Conservation (phyloP, 1,284 basidiomycete genomes). For the Papiliotrema nemorosa region DNA sequence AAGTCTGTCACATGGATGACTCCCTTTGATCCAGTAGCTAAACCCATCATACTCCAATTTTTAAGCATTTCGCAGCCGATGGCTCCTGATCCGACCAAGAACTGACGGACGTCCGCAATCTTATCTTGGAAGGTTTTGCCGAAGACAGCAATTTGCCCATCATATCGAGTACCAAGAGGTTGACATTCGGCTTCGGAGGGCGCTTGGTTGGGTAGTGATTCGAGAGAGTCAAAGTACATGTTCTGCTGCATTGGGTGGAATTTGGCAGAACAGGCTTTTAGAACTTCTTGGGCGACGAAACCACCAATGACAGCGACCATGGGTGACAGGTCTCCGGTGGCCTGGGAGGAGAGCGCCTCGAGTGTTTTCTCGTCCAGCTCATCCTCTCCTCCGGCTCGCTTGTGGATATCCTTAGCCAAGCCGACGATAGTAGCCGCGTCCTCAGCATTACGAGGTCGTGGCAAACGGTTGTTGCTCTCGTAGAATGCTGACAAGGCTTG, state of each 20-base stretch:
- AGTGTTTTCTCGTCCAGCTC: constrained; percentile 74
- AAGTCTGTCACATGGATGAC: constrained; percentile 93
- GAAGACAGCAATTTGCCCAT: constrained; percentile 94
- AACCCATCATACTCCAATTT: constrained; percentile 99
- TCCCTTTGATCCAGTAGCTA: constrained; percentile 77
- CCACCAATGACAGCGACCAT: constrained; percentile 93
- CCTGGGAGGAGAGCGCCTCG: constrained; percentile 85
- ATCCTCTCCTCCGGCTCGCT: constrained; percentile 56
- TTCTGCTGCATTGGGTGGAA: constrained; percentile 96
- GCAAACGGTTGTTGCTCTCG: constrained; percentile 65
- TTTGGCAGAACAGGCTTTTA: constrained; percentile 97
- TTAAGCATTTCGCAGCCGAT: constrained; percentile 99
- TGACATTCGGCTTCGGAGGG: constrained; percentile 84
- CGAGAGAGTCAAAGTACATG: constrained; percentile 96
- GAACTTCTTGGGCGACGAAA: constrained; percentile 95
- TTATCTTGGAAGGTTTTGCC: constrained; percentile 90
- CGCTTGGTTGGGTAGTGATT: constrained; percentile 73
- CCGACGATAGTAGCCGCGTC: constrained; percentile 73
- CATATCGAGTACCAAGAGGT: constrained; percentile 80
- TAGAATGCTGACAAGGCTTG: constrained; percentile 86
- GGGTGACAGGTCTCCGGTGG: constrained; percentile 87
- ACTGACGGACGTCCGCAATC: constrained; percentile 86
- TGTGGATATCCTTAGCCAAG: constrained; percentile 69
- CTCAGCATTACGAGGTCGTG: constrained; percentile 74
- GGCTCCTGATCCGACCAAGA: constrained; percentile 95